Evolutionary conservation across 345 rosid genomes (phyloP).

Genomic region (Citrus cavaleriei): DNA sequence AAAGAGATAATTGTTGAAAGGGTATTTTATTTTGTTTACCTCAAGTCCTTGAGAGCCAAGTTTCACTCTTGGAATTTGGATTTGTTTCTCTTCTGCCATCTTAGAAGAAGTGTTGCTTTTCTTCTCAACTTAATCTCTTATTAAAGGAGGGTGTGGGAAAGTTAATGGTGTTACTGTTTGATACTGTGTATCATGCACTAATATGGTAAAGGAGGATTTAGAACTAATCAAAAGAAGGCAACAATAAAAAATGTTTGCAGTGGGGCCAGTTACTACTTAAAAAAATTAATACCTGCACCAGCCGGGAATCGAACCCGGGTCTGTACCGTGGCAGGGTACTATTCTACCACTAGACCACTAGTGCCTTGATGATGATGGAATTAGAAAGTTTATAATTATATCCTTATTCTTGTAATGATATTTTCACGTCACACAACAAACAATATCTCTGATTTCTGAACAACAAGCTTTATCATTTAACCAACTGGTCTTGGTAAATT

Average conservation of each 20-base stretch:
- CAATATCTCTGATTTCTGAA: too few species aligned
- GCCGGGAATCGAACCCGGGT: slow-evolving; percentile 72
- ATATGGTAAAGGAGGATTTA: too few species aligned
- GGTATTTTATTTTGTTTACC: slow-evolving; percentile 11
- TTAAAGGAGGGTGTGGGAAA: background rate
- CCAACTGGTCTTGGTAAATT: too few species aligned
- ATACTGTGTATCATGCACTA: too few species aligned
- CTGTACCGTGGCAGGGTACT: slow-evolving; percentile 61
- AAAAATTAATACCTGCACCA: slow-evolving; percentile 18
- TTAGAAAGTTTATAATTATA: too few species aligned
- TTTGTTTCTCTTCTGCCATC: slow-evolving; percentile 14
- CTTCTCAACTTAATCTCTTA: background rate
- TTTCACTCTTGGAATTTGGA: slow-evolving; percentile 29
- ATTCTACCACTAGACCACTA: slow-evolving; percentile 60
- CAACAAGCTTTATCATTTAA: too few species aligned
- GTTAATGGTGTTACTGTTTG: background rate
- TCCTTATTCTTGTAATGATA: too few species aligned
- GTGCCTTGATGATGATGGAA: background rate
- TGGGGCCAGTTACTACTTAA: too few species aligned
- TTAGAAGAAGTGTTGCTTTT: background rate
- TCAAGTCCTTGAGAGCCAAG: slow-evolving; percentile 46
- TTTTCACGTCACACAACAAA: too few species aligned
- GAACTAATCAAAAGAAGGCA: too few species aligned
- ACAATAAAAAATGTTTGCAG: too few species aligned
- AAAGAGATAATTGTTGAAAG: background rate